Evolutionary conservation across 2,329 filamentous ascomycete species (phyloP), one percentile per base, ranked within the genome.

Genomic region (Ambrosiella xylebori): DNA sequence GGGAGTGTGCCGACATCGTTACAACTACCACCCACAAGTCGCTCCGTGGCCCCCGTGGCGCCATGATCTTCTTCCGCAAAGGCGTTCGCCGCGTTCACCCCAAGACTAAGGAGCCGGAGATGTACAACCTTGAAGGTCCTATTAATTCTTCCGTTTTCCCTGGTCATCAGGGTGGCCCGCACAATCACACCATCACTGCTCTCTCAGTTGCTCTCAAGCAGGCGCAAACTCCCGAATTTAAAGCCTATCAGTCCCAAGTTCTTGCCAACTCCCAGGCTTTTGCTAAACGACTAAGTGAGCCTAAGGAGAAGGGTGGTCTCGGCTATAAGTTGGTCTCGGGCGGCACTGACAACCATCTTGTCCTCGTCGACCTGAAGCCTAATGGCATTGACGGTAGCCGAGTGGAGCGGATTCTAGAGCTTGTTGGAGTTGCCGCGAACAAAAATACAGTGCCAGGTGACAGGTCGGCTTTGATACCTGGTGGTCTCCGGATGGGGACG

Each of bases 1-100:
- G 97, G 72, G 79, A 80, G 63, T 84, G 86, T 70, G 86, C 89
- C 63, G 93, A 98, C 69, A 85, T 98, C 61, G 93, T 98, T 63
- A 98, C 93, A 53, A 98, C 93, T 19, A 98, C 93, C 41, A 96
- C 88, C 62, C 93, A 98, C 79, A 98, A 98, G 77, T 95, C 88
- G 61, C 80, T 98, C 63, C 86, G 93, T 68, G 93, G 93, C 41
- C 93, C 93, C 41, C 84, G 93, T 67, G 93, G 93, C 64, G 93
- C 93, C 66, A 87, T 98, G 82, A 98, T 98, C 71, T 98, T 98
- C 79, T 98, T 84, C 82, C 85, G 93, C 65, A 94, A 88, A 72
- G 93, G 93, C 62, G 86, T 96, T 39, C 80, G 91, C 64, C 83
- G 81, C 68, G 81, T 84, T 56, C 86, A 95, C 70, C 73, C 84